Percentiles rank a stretch among this genome's conserved stretches.
Conservation (phyloP, 2,329 filamentous ascomycete species). For the Curvularia eragrostidis region DNA sequence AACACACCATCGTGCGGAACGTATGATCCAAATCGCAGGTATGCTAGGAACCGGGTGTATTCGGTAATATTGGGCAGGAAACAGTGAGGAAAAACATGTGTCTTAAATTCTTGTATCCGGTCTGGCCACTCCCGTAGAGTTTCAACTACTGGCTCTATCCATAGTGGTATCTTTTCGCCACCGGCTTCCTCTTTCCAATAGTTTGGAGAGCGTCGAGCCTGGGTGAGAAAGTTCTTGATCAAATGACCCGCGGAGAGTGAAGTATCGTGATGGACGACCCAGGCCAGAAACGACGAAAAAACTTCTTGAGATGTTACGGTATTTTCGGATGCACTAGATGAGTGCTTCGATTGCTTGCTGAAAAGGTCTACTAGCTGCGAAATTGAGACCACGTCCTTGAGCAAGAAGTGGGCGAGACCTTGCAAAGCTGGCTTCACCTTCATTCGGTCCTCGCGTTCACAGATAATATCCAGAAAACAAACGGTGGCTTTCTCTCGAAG, state of each 20-base stretch:
- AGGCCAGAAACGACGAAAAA: conserved; percentile 40
- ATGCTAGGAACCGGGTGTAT: conserved; percentile 51
- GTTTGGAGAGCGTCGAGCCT: conserved; percentile 31
- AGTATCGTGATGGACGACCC: conserved; percentile 52
- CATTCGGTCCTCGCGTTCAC: conserved; percentile 66
- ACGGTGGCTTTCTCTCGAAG: conserved; percentile 37
- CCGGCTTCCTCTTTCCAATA: conserved; percentile 10
- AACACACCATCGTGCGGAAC: conserved; percentile 28
- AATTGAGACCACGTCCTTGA: conserved; percentile 63
- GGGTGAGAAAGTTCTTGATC: conserved; percentile 44
- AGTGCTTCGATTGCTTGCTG: conserved; percentile 20
- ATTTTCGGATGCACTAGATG: conserved; percentile 2
- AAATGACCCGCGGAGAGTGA: conserved; percentile 50
- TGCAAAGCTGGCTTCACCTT: conserved; percentile 74
- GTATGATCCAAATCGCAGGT: conserved; percentile 46
- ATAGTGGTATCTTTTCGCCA: conserved; percentile 35
- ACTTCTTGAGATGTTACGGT: conserved; percentile 26
- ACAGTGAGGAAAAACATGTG: conserved; percentile 57
- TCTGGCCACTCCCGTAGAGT: conserved; percentile 45
- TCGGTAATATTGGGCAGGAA: conserved; percentile 52
- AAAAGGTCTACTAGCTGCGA: conserved; percentile 51
- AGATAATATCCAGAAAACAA: conserved; percentile 65
- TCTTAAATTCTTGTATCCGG: conserved; percentile 51
- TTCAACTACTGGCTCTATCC: conserved; percentile 49
- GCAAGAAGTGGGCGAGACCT: conserved; percentile 69